These are phyloP conservation scores for Alloteropsis semialata DNA, from an alignment of 176 grass and related monocot genomes.

Conservation along the genomic window DNA sequence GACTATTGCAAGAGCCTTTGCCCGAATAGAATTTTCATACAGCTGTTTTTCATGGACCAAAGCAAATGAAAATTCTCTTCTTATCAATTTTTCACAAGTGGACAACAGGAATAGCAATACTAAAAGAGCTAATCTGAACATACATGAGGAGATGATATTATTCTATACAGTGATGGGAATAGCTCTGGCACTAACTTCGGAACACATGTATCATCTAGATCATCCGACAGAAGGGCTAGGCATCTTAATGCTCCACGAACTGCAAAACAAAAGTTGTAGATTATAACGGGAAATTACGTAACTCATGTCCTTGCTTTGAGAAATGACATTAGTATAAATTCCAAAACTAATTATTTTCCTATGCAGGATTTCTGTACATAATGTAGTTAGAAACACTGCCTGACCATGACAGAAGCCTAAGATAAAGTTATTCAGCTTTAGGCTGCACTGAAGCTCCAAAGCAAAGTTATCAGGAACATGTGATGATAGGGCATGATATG, in stretches of 20 bases:
- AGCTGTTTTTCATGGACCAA: conserved; percentile 45
- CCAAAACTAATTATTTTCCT: neutral
- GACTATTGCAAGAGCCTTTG: conserved; percentile 86
- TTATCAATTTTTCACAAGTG: conserved; percentile 2
- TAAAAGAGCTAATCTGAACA: conserved; percentile 26
- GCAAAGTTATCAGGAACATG: neutral
- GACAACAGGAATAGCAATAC: neutral
- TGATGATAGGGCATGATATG: neutral
- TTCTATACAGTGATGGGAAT: conserved; percentile 75
- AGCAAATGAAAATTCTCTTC: conserved; percentile 29
- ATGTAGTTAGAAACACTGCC: neutral
- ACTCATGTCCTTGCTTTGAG: neutral
- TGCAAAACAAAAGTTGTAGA: conserved; percentile 34
- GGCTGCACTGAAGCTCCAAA: neutral
- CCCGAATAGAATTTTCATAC: conserved; percentile 80
- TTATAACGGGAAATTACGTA: neutral
- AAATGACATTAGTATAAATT: neutral
- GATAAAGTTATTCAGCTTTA: conserved; percentile 4
- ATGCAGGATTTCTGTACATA: neutral
- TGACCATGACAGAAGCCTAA: conserved; percentile 7
- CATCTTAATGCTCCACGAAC: conserved; percentile 96
- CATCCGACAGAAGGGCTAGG: conserved; percentile 83
- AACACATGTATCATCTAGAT: conserved; percentile 87
- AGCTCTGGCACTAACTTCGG: conserved; percentile 85
- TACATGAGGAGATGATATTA: conserved; percentile 85